Evolutionary conservation across 805 yeast species (phyloP).

Genomic region (Saturnispora gosingensis): DNA sequence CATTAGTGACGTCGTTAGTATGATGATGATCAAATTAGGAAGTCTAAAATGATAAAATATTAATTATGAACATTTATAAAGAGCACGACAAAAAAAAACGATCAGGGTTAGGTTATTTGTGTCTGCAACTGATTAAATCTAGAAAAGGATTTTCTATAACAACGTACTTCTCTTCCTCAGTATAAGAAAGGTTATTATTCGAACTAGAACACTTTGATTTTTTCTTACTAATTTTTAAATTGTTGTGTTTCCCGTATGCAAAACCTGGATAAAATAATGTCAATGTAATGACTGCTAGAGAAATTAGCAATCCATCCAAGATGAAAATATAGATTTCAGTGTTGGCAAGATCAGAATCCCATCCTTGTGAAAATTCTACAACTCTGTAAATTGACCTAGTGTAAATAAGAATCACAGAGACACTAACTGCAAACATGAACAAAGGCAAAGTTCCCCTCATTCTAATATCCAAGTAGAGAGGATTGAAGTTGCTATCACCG

Average conservation of each 20-base stretch:
- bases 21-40: too few species aligned
- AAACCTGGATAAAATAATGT: conserved; percentile 55
- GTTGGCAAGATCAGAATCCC: conserved; percentile 52
- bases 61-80: too few species aligned
- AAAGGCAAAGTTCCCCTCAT: conserved; percentile 27
- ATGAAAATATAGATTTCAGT: conserved; percentile 48
- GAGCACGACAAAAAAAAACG: too few species aligned
- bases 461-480: conserved; percentile 29
- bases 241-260: conserved; percentile 26
- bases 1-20: too few species aligned
- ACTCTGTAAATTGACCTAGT: conserved; percentile 64
- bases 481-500: conserved; percentile 28
- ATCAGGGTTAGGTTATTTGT: too few species aligned
- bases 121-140: too few species aligned
- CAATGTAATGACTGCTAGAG: conserved; percentile 35
- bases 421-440: conserved; percentile 36
- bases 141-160: too few species aligned
- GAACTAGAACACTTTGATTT: too few species aligned
- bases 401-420: conserved; percentile 44
- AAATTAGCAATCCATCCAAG: conserved; percentile 55
- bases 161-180: too few species aligned
- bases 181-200: too few species aligned
- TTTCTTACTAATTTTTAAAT: not conserved
- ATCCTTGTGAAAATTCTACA: conserved; percentile 59
- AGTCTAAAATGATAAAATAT: too few species aligned